phyloP scores from a whole-genome alignment of 306 rosid species.

The Cucurbita ficifolia region DNA sequence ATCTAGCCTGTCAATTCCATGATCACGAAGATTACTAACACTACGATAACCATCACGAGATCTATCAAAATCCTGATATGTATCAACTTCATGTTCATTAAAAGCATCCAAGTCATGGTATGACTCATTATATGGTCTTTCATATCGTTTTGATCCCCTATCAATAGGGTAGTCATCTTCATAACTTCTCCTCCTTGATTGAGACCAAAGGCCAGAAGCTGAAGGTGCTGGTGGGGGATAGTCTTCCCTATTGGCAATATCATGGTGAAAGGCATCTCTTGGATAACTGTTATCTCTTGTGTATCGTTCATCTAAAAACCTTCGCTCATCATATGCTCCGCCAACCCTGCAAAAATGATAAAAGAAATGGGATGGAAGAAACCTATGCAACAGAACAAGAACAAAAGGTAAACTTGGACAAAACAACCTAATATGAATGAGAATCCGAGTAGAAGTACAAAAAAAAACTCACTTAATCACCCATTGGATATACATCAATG shows the following conservation, averaged over 20 bases:
- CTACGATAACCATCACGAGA: conserved; percentile 57
- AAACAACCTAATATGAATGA: neutral
- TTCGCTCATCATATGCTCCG: conserved; percentile 67
- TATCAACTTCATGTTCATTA: conserved; percentile 44
- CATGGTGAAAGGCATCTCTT: conserved; percentile 57
- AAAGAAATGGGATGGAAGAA: conserved; percentile 37
- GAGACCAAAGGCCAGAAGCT: conserved; percentile 61
- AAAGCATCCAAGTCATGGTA: conserved; percentile 51
- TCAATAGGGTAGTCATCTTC: conserved; percentile 61
- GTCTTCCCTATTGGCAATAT: conserved; percentile 60
- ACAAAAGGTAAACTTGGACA: conserved; percentile 1
- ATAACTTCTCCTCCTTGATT: conserved; percentile 67
- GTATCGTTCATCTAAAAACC: conserved; percentile 76
- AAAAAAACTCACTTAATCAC: neutral
- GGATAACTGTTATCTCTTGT: conserved; percentile 54
- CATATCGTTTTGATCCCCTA: conserved; percentile 67
- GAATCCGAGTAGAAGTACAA: neutral
- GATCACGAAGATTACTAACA: conserved; percentile 46
- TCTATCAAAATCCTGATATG: conserved; percentile 52
- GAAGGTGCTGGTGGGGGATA: conserved; percentile 57
- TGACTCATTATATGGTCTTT: conserved; percentile 46
- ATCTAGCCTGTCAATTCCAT: conserved; percentile 48
- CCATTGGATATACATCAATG: neutral
- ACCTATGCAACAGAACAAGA: conserved; percentile 13
- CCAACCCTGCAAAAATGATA: conserved; percentile 50